Conservation (phyloP, 768 basidiomycete genomes). For the Galerina sulciceps region DNA sequence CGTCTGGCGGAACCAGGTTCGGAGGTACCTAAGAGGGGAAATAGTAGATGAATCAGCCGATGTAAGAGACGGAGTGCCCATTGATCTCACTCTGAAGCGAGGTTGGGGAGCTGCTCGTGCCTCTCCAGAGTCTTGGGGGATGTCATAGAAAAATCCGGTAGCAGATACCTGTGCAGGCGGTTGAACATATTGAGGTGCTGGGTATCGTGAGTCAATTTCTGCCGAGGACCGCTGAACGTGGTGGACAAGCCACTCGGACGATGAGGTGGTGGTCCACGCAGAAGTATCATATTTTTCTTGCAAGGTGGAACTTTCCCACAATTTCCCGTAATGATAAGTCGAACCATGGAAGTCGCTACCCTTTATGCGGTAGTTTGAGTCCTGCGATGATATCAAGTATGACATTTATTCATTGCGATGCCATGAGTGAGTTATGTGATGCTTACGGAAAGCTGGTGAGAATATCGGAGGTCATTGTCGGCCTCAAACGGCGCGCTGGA, state of each 20-base stretch:
- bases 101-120: not conserved
- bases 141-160: not conserved
- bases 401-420: not conserved
- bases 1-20: not conserved
- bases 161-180: not conserved
- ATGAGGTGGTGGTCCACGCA: slow-evolving; percentile 1
- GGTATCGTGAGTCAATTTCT: not conserved
- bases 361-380: not conserved
- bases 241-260: not conserved
- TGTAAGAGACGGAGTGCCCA: no score
- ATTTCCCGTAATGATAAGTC: slow-evolving; percentile 7
- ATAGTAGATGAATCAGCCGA: not conserved
- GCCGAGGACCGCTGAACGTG: not conserved
- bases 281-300: not conserved
- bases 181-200: not conserved
- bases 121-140: not conserved
- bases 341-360: not conserved
- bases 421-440: not conserved
- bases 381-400: not conserved
- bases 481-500: not conserved
- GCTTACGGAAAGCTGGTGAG: not conserved
- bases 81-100: not conserved
- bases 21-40: not conserved
- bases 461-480: not conserved
- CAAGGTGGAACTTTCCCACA: slow-evolving; percentile 5